phyloP scores from a whole-genome alignment of 768 basidiomycete genomes.

The Trametes sanguinea region DNA sequence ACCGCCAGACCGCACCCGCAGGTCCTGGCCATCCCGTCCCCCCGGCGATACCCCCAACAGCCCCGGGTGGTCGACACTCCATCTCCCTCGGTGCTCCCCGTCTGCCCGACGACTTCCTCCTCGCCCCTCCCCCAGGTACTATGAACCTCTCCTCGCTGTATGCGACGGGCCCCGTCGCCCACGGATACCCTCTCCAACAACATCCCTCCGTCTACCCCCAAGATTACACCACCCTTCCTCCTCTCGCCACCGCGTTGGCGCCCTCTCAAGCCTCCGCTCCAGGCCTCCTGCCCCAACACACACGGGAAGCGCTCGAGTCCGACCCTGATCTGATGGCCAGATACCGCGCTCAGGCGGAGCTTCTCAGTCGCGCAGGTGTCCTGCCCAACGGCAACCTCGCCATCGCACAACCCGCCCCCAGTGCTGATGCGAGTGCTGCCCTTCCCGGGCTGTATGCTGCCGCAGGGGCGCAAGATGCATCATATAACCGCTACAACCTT shows the following conservation, averaged over 20 bases:
- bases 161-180: conserved; percentile 28
- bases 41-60: conserved; percentile 31
- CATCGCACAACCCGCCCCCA: conserved; percentile 14
- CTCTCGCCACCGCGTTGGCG: conserved; percentile 16
- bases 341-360: conserved; percentile 50
- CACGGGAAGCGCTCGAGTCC: conserved; percentile 6
- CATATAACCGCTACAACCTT: conserved; percentile 16
- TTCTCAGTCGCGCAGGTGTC: conserved; percentile 40
- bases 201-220: conserved; percentile 37
- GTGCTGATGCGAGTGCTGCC: conserved; percentile 18
- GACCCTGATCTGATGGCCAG: conserved; percentile 46
- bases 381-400: conserved; percentile 24
- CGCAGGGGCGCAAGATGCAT: conserved; percentile 15
- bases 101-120: conserved; percentile 46
- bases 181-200: conserved; percentile 29
- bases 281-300: neutral
- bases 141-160: conserved; percentile 36
- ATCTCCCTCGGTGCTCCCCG: conserved; percentile 27
- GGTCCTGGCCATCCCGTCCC: conserved; percentile 66
- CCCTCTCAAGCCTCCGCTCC: conserved; percentile 4
- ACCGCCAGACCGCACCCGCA: conserved; percentile 76
- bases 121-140: conserved; percentile 38
- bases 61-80: conserved; percentile 14
- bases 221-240: conserved; percentile 22
- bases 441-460: conserved; percentile 14